phyloP scores from a whole-genome alignment of 1,284 basidiomycete species.

The Puccinia coronata region DNA sequence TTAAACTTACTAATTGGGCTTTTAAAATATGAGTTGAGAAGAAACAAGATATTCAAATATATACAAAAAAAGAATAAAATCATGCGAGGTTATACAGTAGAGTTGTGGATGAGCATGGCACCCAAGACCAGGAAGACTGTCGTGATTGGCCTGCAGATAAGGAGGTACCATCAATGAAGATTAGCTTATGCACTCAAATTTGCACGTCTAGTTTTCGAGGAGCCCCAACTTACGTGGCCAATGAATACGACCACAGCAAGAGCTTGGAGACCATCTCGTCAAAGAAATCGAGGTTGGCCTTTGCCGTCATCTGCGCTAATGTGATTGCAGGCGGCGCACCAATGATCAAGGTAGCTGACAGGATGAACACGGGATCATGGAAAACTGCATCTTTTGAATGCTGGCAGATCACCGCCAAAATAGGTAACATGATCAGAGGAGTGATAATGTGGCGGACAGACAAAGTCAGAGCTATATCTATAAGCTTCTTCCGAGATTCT shows the following conservation, averaged over 20 bases:
- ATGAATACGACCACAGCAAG: constrained; percentile 31
- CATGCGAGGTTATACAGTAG: neutral
- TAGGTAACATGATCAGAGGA: constrained; percentile 29
- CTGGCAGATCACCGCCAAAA: neutral
- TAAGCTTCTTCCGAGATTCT: constrained; percentile 21
- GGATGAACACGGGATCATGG: constrained; percentile 33
- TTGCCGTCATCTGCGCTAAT: constrained; percentile 54
- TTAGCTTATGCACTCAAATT: no score
- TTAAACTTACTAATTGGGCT: no score
- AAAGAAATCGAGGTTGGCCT: constrained; percentile 12
- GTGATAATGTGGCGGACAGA: constrained; percentile 43
- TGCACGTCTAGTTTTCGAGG: no score
- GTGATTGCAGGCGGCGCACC: constrained; percentile 55
- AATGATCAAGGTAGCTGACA: neutral
- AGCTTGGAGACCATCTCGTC: constrained; percentile 34
- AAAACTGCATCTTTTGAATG: neutral
- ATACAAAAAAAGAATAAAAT: no score
- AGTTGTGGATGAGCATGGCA: constrained; percentile 16
- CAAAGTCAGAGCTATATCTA: constrained; percentile 28
- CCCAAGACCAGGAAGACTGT: constrained; percentile 18
- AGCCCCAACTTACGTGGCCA: constrained; percentile 16
- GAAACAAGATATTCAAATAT: no score
- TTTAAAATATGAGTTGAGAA: no score
- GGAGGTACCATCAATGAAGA: no score
- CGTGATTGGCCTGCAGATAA: constrained; percentile 29